Conservation (phyloP, 2,329 filamentous ascomycete genomes). For the Byssochlamys sp. region DNA sequence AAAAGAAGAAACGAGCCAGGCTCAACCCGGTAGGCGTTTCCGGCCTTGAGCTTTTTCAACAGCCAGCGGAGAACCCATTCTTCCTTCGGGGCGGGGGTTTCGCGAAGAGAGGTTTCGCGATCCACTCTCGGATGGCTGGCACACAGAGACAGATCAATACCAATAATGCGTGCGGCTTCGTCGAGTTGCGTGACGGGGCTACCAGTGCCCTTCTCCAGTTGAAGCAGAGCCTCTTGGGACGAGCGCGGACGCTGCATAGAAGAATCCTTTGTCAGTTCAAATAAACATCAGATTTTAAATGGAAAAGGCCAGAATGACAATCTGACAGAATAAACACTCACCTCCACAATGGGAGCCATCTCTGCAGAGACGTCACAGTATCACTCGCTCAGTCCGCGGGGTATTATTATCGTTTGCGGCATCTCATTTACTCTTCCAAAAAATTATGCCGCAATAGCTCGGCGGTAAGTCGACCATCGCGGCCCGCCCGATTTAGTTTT, state of each 20-base stretch:
- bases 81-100: slow-evolving; percentile 39
- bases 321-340: slow-evolving; percentile 16
- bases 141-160: slow-evolving; percentile 27
- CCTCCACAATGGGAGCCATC: slow-evolving; percentile 30
- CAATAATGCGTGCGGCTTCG: slow-evolving; percentile 36
- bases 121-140: slow-evolving; percentile 22
- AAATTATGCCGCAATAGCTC: not conserved
- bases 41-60: slow-evolving; percentile 48
- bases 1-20: slow-evolving; percentile 45
- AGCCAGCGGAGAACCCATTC: slow-evolving; percentile 62
- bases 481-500: slow-evolving; percentile 17
- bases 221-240: slow-evolving; percentile 36
- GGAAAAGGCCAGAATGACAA: slow-evolving; percentile 1
- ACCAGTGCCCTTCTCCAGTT: slow-evolving; percentile 35
- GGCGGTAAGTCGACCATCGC: slow-evolving; percentile 6
- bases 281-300: not conserved
- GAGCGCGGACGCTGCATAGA: slow-evolving; percentile 25
- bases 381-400: not conserved
- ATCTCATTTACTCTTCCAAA: not conserved
- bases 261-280: not conserved
- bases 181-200: slow-evolving; percentile 30
- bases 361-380: slow-evolving; percentile 11
- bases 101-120: slow-evolving; percentile 12
- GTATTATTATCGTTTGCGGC: not conserved
- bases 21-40: slow-evolving; percentile 34